These are phyloP conservation scores for Neurospora terricola DNA, from an alignment of 495 filamentous ascomycete genomes.

Conservation along the genomic window DNA sequence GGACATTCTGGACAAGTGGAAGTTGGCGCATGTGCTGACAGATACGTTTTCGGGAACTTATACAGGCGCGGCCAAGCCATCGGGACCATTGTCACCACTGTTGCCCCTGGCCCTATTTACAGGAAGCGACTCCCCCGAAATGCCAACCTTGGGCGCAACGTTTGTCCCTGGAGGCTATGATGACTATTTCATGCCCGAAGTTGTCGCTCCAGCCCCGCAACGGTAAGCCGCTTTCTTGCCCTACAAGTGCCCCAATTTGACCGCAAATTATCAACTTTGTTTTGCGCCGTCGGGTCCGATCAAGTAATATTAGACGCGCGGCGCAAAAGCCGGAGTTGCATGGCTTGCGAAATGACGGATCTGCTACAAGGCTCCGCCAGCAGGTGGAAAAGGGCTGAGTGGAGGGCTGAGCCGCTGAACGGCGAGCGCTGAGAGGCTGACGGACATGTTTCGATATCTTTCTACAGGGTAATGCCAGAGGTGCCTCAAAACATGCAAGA, in stretches of 20 bases:
- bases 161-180: conserved; percentile 85
- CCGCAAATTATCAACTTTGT: not conserved
- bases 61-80: conserved; percentile 30
- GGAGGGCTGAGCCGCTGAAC: conserved; percentile 7
- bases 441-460: conserved; percentile 6
- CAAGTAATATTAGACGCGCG: not conserved
- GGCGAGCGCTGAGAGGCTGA: conserved; percentile 9
- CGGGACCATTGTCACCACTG: not conserved
- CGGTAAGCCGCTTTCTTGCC: conserved; percentile 48
- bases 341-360: not conserved
- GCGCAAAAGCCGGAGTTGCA: not conserved
- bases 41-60: conserved; percentile 14
- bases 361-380: conserved; percentile 6
- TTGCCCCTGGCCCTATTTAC: conserved; percentile 1
- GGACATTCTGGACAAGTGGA: not conserved
- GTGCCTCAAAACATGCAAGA: conserved; percentile 75
- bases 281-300: not conserved
- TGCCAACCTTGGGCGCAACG: conserved; percentile 61
- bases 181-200: conserved; percentile 71
- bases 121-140: conserved; percentile 34
- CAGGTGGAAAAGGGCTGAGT: conserved; percentile 4
- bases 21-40: conserved; percentile 25
- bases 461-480: conserved; percentile 46
- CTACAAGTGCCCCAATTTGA: not conserved
- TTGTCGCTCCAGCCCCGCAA: conserved; percentile 67